Percentiles rank a stretch among this genome's conserved stretches.
phyloP scores from a whole-genome alignment of 352 stramenopile species.

The Blastocystis sp. region DNA sequence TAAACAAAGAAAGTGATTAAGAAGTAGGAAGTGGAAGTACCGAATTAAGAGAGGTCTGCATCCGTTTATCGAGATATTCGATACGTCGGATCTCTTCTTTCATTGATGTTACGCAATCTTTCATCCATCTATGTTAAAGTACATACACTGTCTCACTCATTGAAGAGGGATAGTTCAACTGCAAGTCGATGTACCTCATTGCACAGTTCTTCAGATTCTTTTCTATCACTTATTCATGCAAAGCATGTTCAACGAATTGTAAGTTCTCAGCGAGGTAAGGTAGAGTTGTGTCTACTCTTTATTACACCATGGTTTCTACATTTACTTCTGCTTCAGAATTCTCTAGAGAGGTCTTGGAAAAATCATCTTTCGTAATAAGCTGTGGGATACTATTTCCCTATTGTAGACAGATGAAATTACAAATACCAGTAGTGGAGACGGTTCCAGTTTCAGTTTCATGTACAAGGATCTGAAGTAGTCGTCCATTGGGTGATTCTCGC shows the following conservation, averaged over 20 bases:
- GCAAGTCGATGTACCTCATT: background rate
- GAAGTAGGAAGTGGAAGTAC: background rate
- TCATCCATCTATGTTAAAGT: slow-evolving; percentile 18
- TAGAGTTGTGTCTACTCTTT: background rate
- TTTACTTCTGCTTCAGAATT: background rate
- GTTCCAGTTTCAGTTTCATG: background rate
- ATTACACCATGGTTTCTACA: background rate
- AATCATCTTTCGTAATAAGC: background rate
- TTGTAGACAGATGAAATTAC: background rate
- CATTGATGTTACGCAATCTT: background rate
- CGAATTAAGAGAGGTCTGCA: background rate
- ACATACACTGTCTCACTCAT: background rate
- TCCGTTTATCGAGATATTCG: slow-evolving; percentile 9
- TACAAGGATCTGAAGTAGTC: slow-evolving; percentile 45
- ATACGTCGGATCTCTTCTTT: background rate
- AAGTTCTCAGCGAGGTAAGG: background rate
- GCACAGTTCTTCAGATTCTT: background rate
- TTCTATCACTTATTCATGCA: background rate
- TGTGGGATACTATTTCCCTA: background rate
- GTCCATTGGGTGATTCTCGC: slow-evolving; percentile 42
- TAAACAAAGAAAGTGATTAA: background rate
- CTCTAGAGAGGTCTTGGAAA: background rate
- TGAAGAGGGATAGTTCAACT: slow-evolving; percentile 9
- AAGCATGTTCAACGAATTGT: background rate
- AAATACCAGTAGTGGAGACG: background rate